Percentiles rank a stretch among this genome's conserved stretches.
Conservation (phyloP, 1,284 basidiomycete species). For the Vanrija sp. region DNA sequence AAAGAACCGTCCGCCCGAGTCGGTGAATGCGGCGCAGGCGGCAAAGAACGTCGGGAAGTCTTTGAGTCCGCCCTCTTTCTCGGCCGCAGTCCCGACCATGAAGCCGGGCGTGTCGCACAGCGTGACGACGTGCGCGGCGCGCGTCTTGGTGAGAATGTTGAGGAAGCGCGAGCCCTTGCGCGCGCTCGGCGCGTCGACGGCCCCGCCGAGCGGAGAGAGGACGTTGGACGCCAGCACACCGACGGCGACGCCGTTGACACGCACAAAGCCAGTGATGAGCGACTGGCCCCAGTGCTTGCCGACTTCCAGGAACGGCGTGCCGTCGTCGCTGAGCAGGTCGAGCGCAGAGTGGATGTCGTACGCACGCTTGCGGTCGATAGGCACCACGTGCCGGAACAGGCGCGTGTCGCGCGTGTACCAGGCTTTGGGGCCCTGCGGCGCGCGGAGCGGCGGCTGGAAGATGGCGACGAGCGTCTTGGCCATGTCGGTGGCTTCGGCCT, state of each 20-base stretch:
- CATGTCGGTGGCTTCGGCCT: constrained; percentile 13
- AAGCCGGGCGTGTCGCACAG: constrained; percentile 22
- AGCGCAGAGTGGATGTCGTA: constrained; percentile 18
- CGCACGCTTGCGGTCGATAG: constrained; percentile 16
- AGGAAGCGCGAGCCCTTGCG: constrained; percentile 18
- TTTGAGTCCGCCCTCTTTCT: constrained; percentile 16
- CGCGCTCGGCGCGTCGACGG: constrained; percentile 11
- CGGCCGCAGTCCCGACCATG: constrained; percentile 18
- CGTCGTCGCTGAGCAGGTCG: constrained; percentile 16
- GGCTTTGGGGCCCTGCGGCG: neutral
- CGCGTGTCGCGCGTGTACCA: constrained; percentile 9
- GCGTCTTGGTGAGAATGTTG: constrained; percentile 17
- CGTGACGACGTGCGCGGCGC: constrained; percentile 8
- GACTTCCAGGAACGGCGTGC: constrained; percentile 17
- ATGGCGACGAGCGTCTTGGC: constrained; percentile 15
- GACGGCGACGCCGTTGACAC: constrained; percentile 14
- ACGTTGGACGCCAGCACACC: constrained; percentile 17
- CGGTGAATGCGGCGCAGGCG: constrained; percentile 9
- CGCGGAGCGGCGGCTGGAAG: constrained; percentile 9
- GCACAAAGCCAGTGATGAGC: constrained; percentile 18
- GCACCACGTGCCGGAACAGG: constrained; percentile 18
- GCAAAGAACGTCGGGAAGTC: constrained; percentile 19
- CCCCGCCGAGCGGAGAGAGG: constrained; percentile 13
- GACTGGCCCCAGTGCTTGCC: constrained; percentile 16
- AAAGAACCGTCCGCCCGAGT: constrained; percentile 15